These are phyloP conservation scores for Podila epicladia DNA, from an alignment of 192 early-diverging fungal species.

Conservation along the genomic window DNA sequence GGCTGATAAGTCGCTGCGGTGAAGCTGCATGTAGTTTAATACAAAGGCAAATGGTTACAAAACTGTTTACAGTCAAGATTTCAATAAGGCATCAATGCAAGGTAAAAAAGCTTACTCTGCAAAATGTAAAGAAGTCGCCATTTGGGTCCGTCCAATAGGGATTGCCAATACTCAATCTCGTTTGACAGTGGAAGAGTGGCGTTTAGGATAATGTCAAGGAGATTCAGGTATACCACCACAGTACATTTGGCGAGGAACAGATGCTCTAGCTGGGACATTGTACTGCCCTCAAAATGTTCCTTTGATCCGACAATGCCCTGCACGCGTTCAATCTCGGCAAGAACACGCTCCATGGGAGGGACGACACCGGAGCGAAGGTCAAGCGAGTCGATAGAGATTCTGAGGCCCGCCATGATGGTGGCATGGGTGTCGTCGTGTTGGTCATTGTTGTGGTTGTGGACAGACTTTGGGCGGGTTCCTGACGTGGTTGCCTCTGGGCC, in stretches of 20 bases:
- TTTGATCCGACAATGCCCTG: neutral
- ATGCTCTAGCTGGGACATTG: slow-evolving; percentile 42
- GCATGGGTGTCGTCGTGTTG: slow-evolving; percentile 10
- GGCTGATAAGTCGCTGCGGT: slow-evolving; percentile 21
- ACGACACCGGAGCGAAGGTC: slow-evolving; percentile 29
- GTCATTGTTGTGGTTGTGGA: neutral
- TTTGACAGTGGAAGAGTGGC: slow-evolving; percentile 67
- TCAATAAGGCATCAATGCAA: neutral
- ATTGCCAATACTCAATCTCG: slow-evolving; percentile 75
- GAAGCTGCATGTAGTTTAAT: slow-evolving; percentile 10
- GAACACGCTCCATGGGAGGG: slow-evolving; percentile 29
- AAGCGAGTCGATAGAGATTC: slow-evolving; percentile 13
- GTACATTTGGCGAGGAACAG: slow-evolving; percentile 63
- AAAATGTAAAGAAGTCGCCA: slow-evolving; percentile 48
- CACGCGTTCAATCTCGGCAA: slow-evolving; percentile 29
- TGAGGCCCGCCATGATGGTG: slow-evolving; percentile 4
- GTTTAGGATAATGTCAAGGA: slow-evolving; percentile 65
- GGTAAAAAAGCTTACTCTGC: slow-evolving; percentile 54
- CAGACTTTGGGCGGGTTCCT: neutral
- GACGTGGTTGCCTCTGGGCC: neutral
- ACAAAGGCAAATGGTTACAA: neutral
- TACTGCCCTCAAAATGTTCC: neutral
- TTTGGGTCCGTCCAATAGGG: slow-evolving; percentile 25
- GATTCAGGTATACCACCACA: slow-evolving; percentile 64
- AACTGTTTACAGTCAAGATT: no score